Conservation (phyloP, 371 early-diverging fungal species). For the Mucor plumbeus region DNA sequence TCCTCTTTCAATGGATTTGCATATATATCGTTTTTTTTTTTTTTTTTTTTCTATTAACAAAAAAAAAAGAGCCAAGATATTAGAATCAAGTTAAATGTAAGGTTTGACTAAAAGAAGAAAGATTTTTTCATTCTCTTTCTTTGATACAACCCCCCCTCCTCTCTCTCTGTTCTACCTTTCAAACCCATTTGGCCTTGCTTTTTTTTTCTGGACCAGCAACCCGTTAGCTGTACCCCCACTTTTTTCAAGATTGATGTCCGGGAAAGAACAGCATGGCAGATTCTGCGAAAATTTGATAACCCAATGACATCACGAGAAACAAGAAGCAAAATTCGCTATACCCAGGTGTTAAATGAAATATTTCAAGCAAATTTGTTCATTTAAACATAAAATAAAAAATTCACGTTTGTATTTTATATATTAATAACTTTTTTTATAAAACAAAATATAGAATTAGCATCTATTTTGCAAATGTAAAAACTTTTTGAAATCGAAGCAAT, state of each 20-base stretch:
- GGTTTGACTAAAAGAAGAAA: background rate
- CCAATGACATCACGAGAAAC: background rate
- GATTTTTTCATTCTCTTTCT: background rate
- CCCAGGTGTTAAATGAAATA: no score
- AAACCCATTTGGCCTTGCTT: background rate
- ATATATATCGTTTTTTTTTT: background rate
- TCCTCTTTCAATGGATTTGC: conserved; percentile 8
- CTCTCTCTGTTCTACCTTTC: background rate
- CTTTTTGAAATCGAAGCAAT: no score
- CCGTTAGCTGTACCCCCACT: background rate
- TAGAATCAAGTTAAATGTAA: background rate
- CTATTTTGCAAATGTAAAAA: no score
- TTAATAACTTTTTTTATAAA: no score
- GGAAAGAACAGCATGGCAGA: no score
- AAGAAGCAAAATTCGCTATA: background rate
- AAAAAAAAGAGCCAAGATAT: background rate
- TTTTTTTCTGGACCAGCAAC: background rate
- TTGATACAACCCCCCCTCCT: conserved; percentile 7
- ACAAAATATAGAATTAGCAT: no score
- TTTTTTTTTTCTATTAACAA: background rate
- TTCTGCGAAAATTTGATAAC: background rate
- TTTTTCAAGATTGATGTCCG: background rate
- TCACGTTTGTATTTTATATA: no score
- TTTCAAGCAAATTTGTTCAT: no score
- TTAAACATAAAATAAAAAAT: no score